Percentiles rank a stretch among this genome's conserved stretches.
These are phyloP conservation scores for Discostella stelligeroides DNA, from an alignment of 108 stramenopile genomes.

Conservation along the genomic window DNA sequence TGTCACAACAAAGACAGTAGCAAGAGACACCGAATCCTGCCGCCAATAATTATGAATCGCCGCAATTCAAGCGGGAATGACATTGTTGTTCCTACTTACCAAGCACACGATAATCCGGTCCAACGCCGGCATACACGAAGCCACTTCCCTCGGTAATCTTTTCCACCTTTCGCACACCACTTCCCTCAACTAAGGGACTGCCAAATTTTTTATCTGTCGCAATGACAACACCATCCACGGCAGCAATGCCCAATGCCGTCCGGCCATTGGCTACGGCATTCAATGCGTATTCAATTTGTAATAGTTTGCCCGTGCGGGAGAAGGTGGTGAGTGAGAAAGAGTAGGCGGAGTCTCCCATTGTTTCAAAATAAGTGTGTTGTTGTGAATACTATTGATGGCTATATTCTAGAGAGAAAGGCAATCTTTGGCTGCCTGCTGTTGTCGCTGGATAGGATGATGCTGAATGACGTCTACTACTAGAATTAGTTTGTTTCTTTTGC, in stretches of 20 bases:
- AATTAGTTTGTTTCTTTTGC: no score
- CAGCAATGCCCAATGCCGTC: constrained; percentile 95
- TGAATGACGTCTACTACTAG: no score
- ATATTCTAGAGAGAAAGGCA: no score
- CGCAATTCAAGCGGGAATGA: no score
- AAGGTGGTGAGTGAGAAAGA: constrained; percentile 99
- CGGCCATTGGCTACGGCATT: constrained; percentile 98
- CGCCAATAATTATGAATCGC: no score
- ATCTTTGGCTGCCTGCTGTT: no score
- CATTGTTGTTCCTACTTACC: constrained; percentile 79
- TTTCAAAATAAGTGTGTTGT: constrained; percentile 8
- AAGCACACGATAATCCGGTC: constrained; percentile 98
- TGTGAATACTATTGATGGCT: no score
- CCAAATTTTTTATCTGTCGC: constrained; percentile 98
- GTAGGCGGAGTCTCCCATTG: constrained; percentile 97
- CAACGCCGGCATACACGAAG: constrained; percentile 97
- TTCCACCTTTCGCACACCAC: constrained; percentile 90
- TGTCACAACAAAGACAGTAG: no score
- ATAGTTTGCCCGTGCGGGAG: constrained; percentile 96
- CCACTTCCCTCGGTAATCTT: constrained; percentile 86
- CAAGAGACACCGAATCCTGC: no score
- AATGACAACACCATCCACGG: constrained; percentile 98
- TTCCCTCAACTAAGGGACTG: constrained; percentile 85
- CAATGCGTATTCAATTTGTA: constrained; percentile 99
- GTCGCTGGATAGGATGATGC: no score